phyloP scores from a whole-genome alignment of 352 stramenopile species.

The Thraustochytrium striatum region DNA sequence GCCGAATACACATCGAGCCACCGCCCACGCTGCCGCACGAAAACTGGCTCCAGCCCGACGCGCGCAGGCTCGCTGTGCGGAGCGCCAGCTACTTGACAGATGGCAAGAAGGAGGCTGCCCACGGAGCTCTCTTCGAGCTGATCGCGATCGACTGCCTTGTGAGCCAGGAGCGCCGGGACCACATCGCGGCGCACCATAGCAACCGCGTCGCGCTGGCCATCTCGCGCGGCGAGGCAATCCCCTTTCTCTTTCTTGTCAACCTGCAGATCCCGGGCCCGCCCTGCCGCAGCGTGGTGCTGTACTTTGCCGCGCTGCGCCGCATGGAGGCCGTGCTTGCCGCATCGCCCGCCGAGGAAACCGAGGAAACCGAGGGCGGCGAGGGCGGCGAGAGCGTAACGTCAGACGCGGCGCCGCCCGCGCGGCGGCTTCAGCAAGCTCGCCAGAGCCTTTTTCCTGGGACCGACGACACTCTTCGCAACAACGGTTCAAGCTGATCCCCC shows the following conservation, averaged over 20 bases:
- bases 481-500: constrained; percentile 81
- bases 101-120: constrained; percentile 58
- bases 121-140: constrained; percentile 60
- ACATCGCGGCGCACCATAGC: constrained; percentile 57
- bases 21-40: background rate
- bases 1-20: constrained; percentile 1
- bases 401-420: constrained; percentile 54
- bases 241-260: constrained; percentile 76
- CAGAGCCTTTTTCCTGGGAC: constrained; percentile 5
- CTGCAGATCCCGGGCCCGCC: constrained; percentile 69
- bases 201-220: constrained; percentile 63
- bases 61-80: constrained; percentile 61
- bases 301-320: constrained; percentile 57
- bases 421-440: background rate
- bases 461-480: constrained; percentile 55
- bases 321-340: constrained; percentile 57
- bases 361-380: constrained; percentile 62
- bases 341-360: constrained; percentile 43
- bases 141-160: constrained; percentile 65
- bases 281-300: constrained; percentile 68
- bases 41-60: constrained; percentile 62
- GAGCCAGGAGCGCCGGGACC: constrained; percentile 62
- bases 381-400: constrained; percentile 58
- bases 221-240: constrained; percentile 57
- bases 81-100: constrained; percentile 63